Conservation (phyloP, 495 filamentous ascomycete species). For the Annulohypoxylon maeteangense region DNA sequence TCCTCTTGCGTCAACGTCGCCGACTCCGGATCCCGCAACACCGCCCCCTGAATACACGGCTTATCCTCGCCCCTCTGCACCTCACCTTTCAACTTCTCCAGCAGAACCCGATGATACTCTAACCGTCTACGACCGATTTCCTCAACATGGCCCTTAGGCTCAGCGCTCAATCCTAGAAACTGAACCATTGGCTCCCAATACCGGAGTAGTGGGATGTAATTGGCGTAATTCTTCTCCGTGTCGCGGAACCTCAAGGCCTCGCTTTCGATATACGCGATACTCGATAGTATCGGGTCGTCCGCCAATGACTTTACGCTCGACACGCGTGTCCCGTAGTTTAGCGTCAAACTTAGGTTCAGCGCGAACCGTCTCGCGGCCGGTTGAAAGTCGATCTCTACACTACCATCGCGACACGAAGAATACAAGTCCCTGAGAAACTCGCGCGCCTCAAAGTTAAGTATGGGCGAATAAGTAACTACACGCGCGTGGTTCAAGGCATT, state of each 20-base stretch:
- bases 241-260: constrained; percentile 71
- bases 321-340: constrained; percentile 74
- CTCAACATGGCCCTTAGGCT: constrained; percentile 58
- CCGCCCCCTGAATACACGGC: constrained; percentile 76
- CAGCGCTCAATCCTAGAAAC: constrained; percentile 20
- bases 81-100: constrained; percentile 68
- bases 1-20: constrained; percentile 67
- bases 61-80: constrained; percentile 72
- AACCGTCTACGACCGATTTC: constrained; percentile 65
- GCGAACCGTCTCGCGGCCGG: constrained; percentile 75
- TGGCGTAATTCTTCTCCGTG: constrained; percentile 76
- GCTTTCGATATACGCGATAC: constrained; percentile 72
- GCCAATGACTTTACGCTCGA: constrained; percentile 61
- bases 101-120: constrained; percentile 67
- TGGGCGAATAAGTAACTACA: constrained; percentile 75
- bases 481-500: constrained; percentile 75
- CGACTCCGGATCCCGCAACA: constrained; percentile 70
- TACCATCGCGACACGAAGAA: constrained; percentile 64
- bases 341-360: constrained; percentile 71
- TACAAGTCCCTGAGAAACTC: constrained; percentile 73
- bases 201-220: constrained; percentile 73
- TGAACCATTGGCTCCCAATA: constrained; percentile 57
- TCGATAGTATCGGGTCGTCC: constrained; percentile 66
- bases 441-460: constrained; percentile 74
- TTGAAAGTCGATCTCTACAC: constrained; percentile 70